Conservation (phyloP, 2,329 filamentous ascomycete genomes). For the Mollisiaceae sp. region DNA sequence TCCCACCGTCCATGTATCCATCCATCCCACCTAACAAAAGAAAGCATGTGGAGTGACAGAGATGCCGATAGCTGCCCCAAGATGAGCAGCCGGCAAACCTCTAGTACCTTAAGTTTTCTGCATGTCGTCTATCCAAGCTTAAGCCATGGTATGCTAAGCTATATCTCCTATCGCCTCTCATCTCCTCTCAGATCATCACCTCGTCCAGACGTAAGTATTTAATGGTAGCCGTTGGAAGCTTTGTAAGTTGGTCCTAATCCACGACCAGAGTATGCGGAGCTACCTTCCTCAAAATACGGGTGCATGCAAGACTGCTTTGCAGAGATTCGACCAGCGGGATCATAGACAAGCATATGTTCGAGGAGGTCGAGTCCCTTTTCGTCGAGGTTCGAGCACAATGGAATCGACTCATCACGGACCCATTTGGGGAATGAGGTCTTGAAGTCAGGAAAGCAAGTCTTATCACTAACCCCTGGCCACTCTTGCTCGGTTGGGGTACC, state of each 20-base stretch:
- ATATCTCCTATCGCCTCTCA: conserved; percentile 23
- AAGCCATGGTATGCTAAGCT: conserved; percentile 28
- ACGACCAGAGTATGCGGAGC: conserved; percentile 43
- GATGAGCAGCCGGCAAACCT: conserved; percentile 5
- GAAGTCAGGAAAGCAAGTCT: conserved; percentile 90
- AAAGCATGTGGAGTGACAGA: conserved; percentile 4
- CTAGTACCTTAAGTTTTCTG: conserved; percentile 10
- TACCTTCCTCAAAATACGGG: conserved; percentile 70
- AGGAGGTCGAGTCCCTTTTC: conserved; percentile 71
- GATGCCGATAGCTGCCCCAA: conserved; percentile 7
- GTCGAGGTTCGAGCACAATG: conserved; percentile 75
- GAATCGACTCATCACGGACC: conserved; percentile 69
- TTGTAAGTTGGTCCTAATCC: conserved; percentile 41
- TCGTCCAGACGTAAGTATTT: conserved; percentile 19
- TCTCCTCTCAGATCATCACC: background rate
- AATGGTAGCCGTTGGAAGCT: conserved; percentile 39
- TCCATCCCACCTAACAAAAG: conserved; percentile 22
- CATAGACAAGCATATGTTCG: conserved; percentile 79
- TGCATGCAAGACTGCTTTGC: conserved; percentile 87
- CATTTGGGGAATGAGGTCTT: conserved; percentile 93
- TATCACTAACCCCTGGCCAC: conserved; percentile 76
- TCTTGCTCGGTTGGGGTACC: conserved; percentile 81
- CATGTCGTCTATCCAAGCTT: conserved; percentile 33
- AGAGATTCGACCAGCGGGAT: conserved; percentile 84
- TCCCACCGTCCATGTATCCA: conserved; percentile 21